A percentile compares a stretch with the other conserved stretches of the same genome.
These are phyloP conservation scores for Clonostachys byssicola DNA, from an alignment of 2,329 filamentous ascomycete genomes.

Conservation along the genomic window DNA sequence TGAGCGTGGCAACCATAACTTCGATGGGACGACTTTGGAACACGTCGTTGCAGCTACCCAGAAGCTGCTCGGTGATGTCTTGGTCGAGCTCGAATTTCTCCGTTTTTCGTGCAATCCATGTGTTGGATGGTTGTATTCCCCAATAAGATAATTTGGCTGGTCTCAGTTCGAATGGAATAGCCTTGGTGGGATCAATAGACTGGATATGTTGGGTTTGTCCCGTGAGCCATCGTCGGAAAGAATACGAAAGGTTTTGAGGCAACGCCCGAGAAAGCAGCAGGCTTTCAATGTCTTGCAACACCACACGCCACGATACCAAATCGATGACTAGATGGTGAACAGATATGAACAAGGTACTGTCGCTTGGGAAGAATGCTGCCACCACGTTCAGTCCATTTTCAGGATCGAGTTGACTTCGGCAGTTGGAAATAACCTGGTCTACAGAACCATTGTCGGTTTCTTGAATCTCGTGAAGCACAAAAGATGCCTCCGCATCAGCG, in stretches of 20 bases:
- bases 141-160: not conserved
- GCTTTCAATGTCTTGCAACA: conserved; percentile 33
- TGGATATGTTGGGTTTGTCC: too few relatives aligned
- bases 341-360: conserved; percentile 14
- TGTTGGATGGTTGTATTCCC: not conserved
- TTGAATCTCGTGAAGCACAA: not conserved
- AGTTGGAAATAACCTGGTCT: too few relatives aligned
- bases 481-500: conserved; percentile 2
- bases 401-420: too few relatives aligned
- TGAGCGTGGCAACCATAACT: conserved; percentile 14
- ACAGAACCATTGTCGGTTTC: not conserved
- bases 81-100: not conserved
- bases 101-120: not conserved
- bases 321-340: conserved; percentile 28
- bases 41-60: conserved; percentile 2
- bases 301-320: conserved; percentile 34
- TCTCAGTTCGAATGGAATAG: not conserved
- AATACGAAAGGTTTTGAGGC: too few relatives aligned
- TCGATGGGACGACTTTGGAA: conserved; percentile 16
- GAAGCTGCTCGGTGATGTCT: not conserved
- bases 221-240: too few relatives aligned
- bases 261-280: conserved; percentile 10
- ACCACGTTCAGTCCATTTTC: too few relatives aligned
- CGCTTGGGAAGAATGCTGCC: too few relatives aligned
- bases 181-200: not conserved